Evolutionary conservation across 768 basidiomycete genomes (phyloP), one percentile per base, ranked within the genome.

Genomic region (Lactifluus hygrophoroides): DNA sequence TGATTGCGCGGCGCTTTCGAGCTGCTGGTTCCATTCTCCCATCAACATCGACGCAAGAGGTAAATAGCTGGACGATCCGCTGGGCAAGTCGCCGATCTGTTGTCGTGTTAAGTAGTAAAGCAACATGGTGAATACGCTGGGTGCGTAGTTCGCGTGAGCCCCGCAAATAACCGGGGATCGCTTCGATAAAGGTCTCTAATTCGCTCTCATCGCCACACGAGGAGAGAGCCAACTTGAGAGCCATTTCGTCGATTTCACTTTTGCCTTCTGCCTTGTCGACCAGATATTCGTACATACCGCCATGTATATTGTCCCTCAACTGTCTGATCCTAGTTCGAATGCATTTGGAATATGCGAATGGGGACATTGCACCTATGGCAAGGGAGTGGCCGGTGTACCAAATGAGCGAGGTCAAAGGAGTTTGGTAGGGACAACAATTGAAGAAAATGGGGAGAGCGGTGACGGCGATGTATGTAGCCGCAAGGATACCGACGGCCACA

Each of bases 1-100:
- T 49, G 38, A 60, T 34, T 3, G 57, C 57, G n/a, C 60, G 60
- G 9, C 42, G 57, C 16, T 51, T 37, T 17, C 60, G 60, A 10
- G 16, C 30, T 8, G 9, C 27, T 8, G 59, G 35, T 25, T 58
- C 56, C 51, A 61, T 53, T 19, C 49, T 44, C 34, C 45, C 51
- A n/a, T 61, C 17, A 6, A 13, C 46, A 4, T 47, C 32, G 30
- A 48, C 23, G 30, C 60, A 61, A n/a, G 56, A 43, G 0, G 40
- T 16, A 38, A 59, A 40, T n/a, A 48, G 30, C 23, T 44, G 44
- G 4, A n/a, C 60, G 17, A 61, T 42, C 25, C 38, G 50, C 9
- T 14, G 51, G 45, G 48, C 30, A 25, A 53, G 50, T 10, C 42
- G 13, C 19, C 21, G 2, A 11, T 53, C 5, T 32, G 14, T 30